Evolutionary conservation across 805 yeast genomes (phyloP).

Genomic region (Spathaspora passalidarum): DNA sequence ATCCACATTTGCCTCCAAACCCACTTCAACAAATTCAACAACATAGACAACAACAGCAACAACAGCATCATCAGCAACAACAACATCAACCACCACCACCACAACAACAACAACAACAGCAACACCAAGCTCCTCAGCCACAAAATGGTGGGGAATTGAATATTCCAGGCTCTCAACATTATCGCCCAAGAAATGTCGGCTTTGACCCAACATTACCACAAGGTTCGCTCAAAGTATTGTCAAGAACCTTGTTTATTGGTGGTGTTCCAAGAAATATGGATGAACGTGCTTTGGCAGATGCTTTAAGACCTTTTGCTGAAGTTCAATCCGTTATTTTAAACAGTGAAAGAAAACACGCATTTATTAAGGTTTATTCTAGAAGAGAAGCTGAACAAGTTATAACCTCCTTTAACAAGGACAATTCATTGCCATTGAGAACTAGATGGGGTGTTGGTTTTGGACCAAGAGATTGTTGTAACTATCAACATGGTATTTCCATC

Average conservation of each 20-base stretch:
- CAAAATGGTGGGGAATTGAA: constrained; percentile 54
- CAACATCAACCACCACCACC: constrained; percentile 6
- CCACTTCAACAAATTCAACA: constrained; percentile 4
- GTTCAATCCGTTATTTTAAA: constrained; percentile 89
- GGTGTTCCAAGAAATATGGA: constrained; percentile 86
- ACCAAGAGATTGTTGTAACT: constrained; percentile 97
- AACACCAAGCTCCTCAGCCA: constrained; percentile 6
- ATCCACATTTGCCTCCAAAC: background rate
- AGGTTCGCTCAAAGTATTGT: constrained; percentile 76
- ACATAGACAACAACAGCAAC: constrained; percentile 7
- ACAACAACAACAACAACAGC: constrained; percentile 7
- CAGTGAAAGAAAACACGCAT: constrained; percentile 90
- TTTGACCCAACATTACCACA: constrained; percentile 71
- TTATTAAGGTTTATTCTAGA: constrained; percentile 90
- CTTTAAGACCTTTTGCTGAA: constrained; percentile 81
- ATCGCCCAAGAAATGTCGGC: constrained; percentile 69
- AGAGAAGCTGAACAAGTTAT: constrained; percentile 85
- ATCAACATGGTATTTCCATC: constrained; percentile 82
- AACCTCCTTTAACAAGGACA: constrained; percentile 66
- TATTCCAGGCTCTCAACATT: constrained; percentile 69
- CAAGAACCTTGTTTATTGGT: constrained; percentile 91
- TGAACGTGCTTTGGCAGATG: constrained; percentile 65
- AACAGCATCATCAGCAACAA: constrained; percentile 2
- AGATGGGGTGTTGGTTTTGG: constrained; percentile 99
- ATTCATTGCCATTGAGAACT: constrained; percentile 66